Conservation (phyloP, 2,329 filamentous ascomycete species). For the Myriangium duriaei region DNA sequence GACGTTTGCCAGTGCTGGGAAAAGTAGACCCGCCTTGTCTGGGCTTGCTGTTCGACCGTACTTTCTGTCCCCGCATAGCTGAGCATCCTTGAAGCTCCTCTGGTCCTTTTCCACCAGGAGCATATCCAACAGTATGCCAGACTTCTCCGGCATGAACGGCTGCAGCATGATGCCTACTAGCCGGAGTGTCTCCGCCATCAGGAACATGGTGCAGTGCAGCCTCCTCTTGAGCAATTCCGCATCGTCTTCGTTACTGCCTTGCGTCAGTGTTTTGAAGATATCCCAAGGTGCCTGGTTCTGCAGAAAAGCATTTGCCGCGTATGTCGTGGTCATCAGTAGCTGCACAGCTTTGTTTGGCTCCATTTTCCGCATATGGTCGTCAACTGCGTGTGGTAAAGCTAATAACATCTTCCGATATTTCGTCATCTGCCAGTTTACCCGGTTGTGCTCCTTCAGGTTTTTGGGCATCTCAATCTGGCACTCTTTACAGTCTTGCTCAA, state of each 20-base stretch:
- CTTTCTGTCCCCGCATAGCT: conserved; percentile 37
- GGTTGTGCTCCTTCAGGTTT: neutral
- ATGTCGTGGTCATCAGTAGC: conserved; percentile 49
- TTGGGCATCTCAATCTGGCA: conserved; percentile 1
- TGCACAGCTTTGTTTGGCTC: conserved; percentile 55
- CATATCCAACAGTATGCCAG: conserved; percentile 58
- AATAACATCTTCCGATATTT: conserved; percentile 31
- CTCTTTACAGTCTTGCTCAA: conserved; percentile 3
- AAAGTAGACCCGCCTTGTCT: conserved; percentile 36
- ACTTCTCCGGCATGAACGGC: conserved; percentile 78
- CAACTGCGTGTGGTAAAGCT: conserved; percentile 30
- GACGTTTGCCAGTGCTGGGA: conserved; percentile 33
- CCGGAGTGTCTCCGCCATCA: conserved; percentile 62
- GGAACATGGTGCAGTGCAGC: conserved; percentile 53
- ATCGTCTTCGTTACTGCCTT: conserved; percentile 2
- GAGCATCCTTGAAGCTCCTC: conserved; percentile 33
- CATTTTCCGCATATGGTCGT: conserved; percentile 47
- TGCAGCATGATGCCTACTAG: conserved; percentile 75
- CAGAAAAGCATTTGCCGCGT: conserved; percentile 55
- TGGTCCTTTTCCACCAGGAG: conserved; percentile 55
- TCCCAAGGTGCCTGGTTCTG: conserved; percentile 56
- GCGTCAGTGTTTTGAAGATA: conserved; percentile 4
- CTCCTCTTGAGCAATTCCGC: conserved; percentile 22
- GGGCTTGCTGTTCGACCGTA: conserved; percentile 48
- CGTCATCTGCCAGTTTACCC: conserved; percentile 5